Evolutionary conservation across 73 alveolate genomes (phyloP).

Genomic region (Breviolum minutum): DNA sequence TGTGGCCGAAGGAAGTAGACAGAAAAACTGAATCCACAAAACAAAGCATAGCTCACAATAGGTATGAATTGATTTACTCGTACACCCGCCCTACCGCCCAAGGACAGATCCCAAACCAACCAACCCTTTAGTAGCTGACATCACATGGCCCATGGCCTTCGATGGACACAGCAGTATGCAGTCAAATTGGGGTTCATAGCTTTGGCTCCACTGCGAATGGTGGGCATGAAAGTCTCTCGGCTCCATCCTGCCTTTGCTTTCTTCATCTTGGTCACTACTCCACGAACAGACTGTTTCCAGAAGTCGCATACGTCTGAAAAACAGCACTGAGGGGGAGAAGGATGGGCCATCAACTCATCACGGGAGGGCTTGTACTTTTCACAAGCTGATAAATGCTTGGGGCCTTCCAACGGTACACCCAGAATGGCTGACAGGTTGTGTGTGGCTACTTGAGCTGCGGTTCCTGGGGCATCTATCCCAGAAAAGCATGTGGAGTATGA

Average conservation of each 20-base stretch:
- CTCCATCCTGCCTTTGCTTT: not conserved
- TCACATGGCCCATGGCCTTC: not conserved
- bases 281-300: not conserved
- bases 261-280: not conserved
- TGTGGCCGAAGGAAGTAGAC: too few relatives aligned
- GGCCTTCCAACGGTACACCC: not conserved
- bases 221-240: not conserved
- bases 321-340: not conserved
- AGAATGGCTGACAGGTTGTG: not conserved
- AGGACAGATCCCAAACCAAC: too few relatives aligned
- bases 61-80: too few relatives aligned
- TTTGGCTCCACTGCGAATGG: not conserved
- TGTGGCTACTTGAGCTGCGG: not conserved
- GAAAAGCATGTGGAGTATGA: slow-evolving; percentile 7
- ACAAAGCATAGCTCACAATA: too few relatives aligned
- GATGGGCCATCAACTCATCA: slow-evolving; percentile 1
- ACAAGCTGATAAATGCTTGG: not conserved
- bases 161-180: not conserved
- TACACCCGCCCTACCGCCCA: too few relatives aligned
- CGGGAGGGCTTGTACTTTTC: not conserved
- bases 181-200: not conserved
- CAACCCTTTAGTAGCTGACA: not conserved
- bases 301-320: not conserved
- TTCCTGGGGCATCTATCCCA: slow-evolving; percentile 1
- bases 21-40: too few relatives aligned